Base-by-base conservation (phyloP, 1,284 basidiomycete species). In the Cutaneotrichosporon cyanovorans region DNA sequence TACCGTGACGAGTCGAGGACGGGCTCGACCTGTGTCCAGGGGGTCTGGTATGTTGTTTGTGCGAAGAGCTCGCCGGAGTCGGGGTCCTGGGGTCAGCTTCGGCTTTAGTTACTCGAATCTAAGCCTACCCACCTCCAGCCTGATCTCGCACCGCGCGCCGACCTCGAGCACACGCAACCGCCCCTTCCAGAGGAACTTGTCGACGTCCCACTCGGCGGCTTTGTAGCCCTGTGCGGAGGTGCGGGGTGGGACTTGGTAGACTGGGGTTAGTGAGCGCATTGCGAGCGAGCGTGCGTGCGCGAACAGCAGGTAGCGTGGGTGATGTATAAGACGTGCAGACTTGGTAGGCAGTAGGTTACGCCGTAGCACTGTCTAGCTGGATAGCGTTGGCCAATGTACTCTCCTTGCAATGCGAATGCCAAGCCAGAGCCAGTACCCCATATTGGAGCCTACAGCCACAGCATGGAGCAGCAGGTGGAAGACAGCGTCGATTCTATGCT, bases 1-100 rank as follows among this genome's bases (percentile, higher is more conserved):
- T 97, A 98, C 39, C 93, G 80, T 9, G 88, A 92, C 0, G 88
- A 93, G 71, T 99, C 93, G 21, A 98, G 78, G 6, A 97, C 92
- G 7, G 91, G 86, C 63, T 99, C 95, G 16, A 97, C 89, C 22
- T 82, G 83, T 6, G 87, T 84, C 58, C 63, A 68, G 28, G 80
- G 75, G 10, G 84, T 77, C 61, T 87, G 83, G 66, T 97, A 98
- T n/a, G 83, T 82, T 10, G 87, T 82, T 57, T 83, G 83, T 22
- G 93, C 95, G 71, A 98, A 98, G 39, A 91, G 60, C 46, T 73
- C 72, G 31, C 71, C 71, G 20, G 66, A 56, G n/a, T 37, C 59
- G 5, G 61, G 41, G 48, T 69, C 68, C 69, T 69, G 50, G 3
- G 20, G 30, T 42, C 40, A 51, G 46, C n/a, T 16, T 9, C 2